Evolutionary conservation across 208 protist species (phyloP), one percentile per base, ranked within the genome.

Genomic region (Leishmania mexicana): DNA sequence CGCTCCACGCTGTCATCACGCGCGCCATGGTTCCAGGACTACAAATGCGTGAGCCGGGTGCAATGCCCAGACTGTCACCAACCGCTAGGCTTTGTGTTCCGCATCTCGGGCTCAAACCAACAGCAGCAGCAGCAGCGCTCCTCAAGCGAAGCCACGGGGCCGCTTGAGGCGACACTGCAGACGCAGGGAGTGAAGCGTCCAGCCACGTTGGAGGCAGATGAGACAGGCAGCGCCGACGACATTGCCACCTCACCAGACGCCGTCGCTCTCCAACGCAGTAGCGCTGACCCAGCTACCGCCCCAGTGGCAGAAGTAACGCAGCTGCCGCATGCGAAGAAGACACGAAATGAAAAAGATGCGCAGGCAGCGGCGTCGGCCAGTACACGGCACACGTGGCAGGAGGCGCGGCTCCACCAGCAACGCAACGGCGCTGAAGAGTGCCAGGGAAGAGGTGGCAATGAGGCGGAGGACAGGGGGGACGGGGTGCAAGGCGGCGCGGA

Each of bases 41-140:
- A 92, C 82, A 80, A 72, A 31, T 94, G 88, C 68, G 75, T 70
- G 45, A 70, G 86, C 28, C 85, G 89, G 7, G 84, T 94, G 40
- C 89, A 96, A 76, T 96, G 93, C 68, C 90, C 93, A 1, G 93
- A 96, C 70, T 96, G 93, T 85, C 93, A 96, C 70, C 81, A 94
- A 47, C 83, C 87, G 1, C 85, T 96, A 6, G 93, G 91, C 6
- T 96, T 92, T 57, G 49, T 96, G 13, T 96, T 95, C 85, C 73
- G 85, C 13, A 68, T 70, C 64, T n/a, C 72, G 3, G 76, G 83
- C 57, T 17, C 51, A 17, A 79, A 62, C 11, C 28, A 45, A 2
- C 40, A 68, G 73, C 35, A 81, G 21, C 65, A 35, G 47, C 60
- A 19, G 21, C 40, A 68, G 38, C 62, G 38, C 21, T 42, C 47